Percentiles rank a stretch among this genome's conserved stretches.
Evolutionary conservation across 768 basidiomycete species (phyloP).

Genomic region (Serendipita sp.): DNA sequence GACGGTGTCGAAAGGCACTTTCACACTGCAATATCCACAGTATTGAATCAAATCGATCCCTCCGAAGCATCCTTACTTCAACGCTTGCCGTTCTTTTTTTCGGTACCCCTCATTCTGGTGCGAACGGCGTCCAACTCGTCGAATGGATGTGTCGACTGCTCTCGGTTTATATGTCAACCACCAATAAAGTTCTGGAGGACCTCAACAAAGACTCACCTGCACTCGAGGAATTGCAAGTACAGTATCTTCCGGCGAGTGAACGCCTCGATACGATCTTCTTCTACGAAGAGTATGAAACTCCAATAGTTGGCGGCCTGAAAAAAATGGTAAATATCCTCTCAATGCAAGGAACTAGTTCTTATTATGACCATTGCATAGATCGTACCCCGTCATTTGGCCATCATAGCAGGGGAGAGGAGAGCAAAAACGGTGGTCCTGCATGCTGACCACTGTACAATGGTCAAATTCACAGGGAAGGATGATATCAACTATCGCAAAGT

Average conservation of each 20-base stretch:
- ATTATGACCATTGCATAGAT: background rate
- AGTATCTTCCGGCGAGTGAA: background rate
- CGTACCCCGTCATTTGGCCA: background rate
- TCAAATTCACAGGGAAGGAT: background rate
- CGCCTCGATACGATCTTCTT: background rate
- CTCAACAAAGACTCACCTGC: background rate
- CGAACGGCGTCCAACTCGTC: background rate
- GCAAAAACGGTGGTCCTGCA: background rate
- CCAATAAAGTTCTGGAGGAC: background rate
- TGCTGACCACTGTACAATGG: background rate
- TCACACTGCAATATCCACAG: background rate
- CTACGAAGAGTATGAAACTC: background rate
- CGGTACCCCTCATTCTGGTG: background rate
- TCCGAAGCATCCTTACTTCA: background rate
- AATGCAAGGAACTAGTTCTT: background rate
- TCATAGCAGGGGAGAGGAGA: background rate
- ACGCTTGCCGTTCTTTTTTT: background rate
- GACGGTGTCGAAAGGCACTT: background rate
- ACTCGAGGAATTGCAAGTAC: background rate
- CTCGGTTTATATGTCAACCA: background rate
- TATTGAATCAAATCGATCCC: background rate
- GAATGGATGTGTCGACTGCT: background rate
- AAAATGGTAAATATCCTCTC: background rate
- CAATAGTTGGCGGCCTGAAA: background rate
- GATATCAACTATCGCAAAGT: background rate